Conservation (phyloP, 139 green algal species). For the Tetradesmus lagerheimii region DNA sequence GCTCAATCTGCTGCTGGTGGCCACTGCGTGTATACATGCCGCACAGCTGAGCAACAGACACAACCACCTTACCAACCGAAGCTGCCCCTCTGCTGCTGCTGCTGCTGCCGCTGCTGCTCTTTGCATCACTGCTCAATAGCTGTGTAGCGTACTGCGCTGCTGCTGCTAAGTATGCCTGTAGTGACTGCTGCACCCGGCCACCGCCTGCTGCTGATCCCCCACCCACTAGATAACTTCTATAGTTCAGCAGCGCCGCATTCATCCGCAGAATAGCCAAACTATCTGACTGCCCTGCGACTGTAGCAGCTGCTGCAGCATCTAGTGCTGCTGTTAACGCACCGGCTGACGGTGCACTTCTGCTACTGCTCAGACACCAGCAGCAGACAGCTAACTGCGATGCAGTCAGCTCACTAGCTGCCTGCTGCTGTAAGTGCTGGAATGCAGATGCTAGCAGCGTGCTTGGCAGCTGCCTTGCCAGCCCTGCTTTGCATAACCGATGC, state of each 20-base stretch:
- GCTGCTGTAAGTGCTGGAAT: slow-evolving; percentile 4
- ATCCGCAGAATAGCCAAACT: background rate
- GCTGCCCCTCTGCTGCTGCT: background rate
- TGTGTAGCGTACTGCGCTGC: background rate
- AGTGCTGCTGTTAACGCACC: background rate
- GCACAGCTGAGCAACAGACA: background rate
- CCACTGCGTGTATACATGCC: background rate
- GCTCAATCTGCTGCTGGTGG: background rate
- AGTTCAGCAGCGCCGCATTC: background rate
- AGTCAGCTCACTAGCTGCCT: background rate
- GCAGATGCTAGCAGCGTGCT: background rate
- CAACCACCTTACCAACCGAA: background rate
- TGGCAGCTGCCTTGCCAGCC: background rate
- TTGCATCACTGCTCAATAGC: background rate
- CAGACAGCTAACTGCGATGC: slow-evolving; percentile 11
- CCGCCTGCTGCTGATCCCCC: background rate
- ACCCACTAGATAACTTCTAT: background rate
- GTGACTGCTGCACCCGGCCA: background rate
- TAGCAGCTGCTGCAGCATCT: background rate
- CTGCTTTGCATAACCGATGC: background rate
- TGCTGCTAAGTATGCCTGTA: background rate
- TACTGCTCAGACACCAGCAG: slow-evolving; percentile 13
- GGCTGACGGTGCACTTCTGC: background rate
- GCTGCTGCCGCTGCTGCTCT: slow-evolving; percentile 16
- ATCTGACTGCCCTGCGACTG: background rate